Base-by-base conservation (phyloP, 2,329 filamentous ascomycete species). In the Curvularia sp. region DNA sequence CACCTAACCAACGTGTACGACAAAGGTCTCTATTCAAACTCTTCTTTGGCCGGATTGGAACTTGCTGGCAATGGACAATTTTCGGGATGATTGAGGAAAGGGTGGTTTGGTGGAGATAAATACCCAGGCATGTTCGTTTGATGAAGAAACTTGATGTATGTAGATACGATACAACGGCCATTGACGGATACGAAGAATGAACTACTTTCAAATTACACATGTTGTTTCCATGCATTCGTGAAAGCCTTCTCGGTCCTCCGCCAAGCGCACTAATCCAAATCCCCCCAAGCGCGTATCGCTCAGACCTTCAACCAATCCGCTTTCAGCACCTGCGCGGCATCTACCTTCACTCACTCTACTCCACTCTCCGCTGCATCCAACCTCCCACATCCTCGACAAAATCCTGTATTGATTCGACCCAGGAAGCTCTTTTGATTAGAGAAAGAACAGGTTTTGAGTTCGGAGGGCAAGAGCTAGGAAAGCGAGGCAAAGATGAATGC, bases 61-160 rank as follows among this genome's bases (percentile, higher is more conserved):
- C 68, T 74, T 75, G 66, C 73, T 73, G 74, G 74, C 60, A 67
- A 74, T 74, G 70, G 64, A 66, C 69, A 71, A 69, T 63, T 57
- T 57, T 55, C 15, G 53, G 43, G 9, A 42, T 34, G 28, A 34
- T 30, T 46, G 52, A 50, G 55, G 32, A 38, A 47, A 47, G 34
- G 27, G 27, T 56, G 18, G 19, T 10, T 45, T 55, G 53, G 36
- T 56, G 45, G 41, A 47, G 36, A 47, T 55, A 45, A 45, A 64
- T 64, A 62, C 59, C 49, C 42, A 38, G 51, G 30, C 25, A 43
- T 63, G 57, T 53, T 30, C 50, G 59, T 59, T 50, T 56, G 62
- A 59, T 36, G 48, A 21, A 45, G 42, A 38, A 50, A 19, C 46
- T 50, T 57, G 34, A 36, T 36, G 43, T 30, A 61, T 55, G 62